Evolutionary conservation across 2,329 filamentous ascomycete species (phyloP).

Genomic region (Metarhizium brunneum): DNA sequence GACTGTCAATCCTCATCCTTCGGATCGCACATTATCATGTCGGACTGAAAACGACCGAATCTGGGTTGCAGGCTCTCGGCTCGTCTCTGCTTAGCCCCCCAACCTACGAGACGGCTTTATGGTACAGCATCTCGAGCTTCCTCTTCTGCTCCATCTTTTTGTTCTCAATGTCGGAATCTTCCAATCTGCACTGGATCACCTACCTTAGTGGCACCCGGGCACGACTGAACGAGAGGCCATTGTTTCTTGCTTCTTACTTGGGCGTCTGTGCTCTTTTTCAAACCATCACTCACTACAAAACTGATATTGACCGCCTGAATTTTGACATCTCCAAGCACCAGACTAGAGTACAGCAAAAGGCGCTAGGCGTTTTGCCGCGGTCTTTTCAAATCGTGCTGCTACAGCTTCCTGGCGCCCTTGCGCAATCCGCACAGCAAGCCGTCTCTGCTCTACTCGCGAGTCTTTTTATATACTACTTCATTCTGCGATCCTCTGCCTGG

Average conservation of each 20-base stretch:
- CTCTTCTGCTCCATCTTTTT: constrained; percentile 76
- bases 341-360: constrained; percentile 12
- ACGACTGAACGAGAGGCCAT: constrained; percentile 73
- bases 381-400: constrained; percentile 26
- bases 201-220: constrained; percentile 62
- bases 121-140: constrained; percentile 70
- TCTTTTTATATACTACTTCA: constrained; percentile 49
- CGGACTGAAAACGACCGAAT: constrained; percentile 61
- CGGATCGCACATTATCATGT: constrained; percentile 78
- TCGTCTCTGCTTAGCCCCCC: constrained; percentile 48
- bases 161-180: constrained; percentile 51
- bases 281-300: constrained; percentile 57
- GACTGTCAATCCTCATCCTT: constrained; percentile 70
- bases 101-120: constrained; percentile 60
- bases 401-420: constrained; percentile 30
- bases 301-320: constrained; percentile 61
- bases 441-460: constrained; percentile 33
- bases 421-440: constrained; percentile 29
- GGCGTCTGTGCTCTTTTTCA: constrained; percentile 61
- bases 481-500: constrained; percentile 59
- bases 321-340: constrained; percentile 19
- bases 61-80: constrained; percentile 55
- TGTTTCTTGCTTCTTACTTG: constrained; percentile 69
- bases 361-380: constrained; percentile 14
- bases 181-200: constrained; percentile 65